phyloP scores from a whole-genome alignment of 2,329 filamentous ascomycete genomes.

The Ramularia endophylla region DNA sequence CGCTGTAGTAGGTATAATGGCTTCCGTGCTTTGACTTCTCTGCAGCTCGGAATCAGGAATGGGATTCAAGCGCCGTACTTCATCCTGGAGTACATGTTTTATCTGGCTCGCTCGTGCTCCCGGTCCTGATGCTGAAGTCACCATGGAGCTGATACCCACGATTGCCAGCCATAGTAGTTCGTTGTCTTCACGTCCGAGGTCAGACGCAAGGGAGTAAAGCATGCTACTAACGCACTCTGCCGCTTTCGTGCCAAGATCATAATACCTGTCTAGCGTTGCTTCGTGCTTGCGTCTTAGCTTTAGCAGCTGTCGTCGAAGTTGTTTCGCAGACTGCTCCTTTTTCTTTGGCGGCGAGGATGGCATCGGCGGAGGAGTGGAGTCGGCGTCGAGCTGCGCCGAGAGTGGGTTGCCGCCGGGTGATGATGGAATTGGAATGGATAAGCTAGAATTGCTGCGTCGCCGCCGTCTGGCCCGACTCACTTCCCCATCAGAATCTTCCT shows the following conservation, averaged over 20 bases:
- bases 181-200: constrained; percentile 93
- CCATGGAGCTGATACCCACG: constrained; percentile 89
- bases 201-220: constrained; percentile 89
- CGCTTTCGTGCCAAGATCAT: constrained; percentile 80
- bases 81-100: constrained; percentile 79
- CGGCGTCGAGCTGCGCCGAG: constrained; percentile 29
- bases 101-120: constrained; percentile 70
- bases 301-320: constrained; percentile 66
- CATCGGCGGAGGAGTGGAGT: constrained; percentile 28
- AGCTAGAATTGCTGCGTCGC: constrained; percentile 77
- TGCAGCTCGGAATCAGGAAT: constrained; percentile 51
- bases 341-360: constrained; percentile 53
- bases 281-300: constrained; percentile 74
- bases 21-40: constrained; percentile 59
- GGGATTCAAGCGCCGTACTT: constrained; percentile 89
- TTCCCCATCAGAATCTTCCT: constrained; percentile 57
- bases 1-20: constrained; percentile 84
- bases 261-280: constrained; percentile 70
- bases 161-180: constrained; percentile 93
- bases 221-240: constrained; percentile 93
- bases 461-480: constrained; percentile 68
- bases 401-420: constrained; percentile 45
- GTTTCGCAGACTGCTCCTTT: constrained; percentile 62
- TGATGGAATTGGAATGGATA: constrained; percentile 63
- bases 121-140: constrained; percentile 60